Base-by-base conservation (phyloP, 2,329 filamentous ascomycete genomes). In the Thielaviopsis musarum region DNA sequence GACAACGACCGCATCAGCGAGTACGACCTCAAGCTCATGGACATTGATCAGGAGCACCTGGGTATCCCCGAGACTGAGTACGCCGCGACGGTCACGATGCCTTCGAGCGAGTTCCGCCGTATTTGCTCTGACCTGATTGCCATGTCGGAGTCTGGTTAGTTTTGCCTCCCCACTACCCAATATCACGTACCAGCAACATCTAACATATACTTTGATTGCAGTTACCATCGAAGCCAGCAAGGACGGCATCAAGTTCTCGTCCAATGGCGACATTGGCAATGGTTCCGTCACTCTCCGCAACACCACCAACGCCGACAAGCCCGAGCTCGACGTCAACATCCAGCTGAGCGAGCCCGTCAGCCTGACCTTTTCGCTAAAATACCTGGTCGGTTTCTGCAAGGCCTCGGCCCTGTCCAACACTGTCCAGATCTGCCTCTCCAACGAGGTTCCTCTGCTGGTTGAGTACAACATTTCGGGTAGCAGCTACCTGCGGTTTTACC, bases 11-110 rank as follows among this genome's bases (percentile, higher is more conserved):
- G 93, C 65, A 82, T 98, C 70, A 95, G 88, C 81, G 94, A 98
- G 78, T 98, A 98, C 73, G 93, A 98, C 73, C 87, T 98, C 74
- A 98, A 98, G 81, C 84, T 98, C 71, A 98, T 98, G 93, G 93
- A 98, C 72, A 98, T 98, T 72, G 93, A 98, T 75, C 94, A 98
- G 77, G 93, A 98, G 80, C 93, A 98, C 73, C 77, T 98, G 74
- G 93, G 93, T 64, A 98, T 98, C 67, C 93, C 93, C 17, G 91
- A 98, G 68, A 98, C 94, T n/a, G 93, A 98, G 69, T 98, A 98
- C 70, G 87, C 90, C 48, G 87, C 93, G 54, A 93, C 87, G 19
- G 88, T 98, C 64, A 77, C 81, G 59, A 90, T 98, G 88, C 91
- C 93, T 15, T 83, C 87, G 38, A 71, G 77, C 54, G 93, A 98